Evolutionary conservation across 108 stramenopile genomes (phyloP).

Genomic region (Nannochloropsis salina): DNA sequence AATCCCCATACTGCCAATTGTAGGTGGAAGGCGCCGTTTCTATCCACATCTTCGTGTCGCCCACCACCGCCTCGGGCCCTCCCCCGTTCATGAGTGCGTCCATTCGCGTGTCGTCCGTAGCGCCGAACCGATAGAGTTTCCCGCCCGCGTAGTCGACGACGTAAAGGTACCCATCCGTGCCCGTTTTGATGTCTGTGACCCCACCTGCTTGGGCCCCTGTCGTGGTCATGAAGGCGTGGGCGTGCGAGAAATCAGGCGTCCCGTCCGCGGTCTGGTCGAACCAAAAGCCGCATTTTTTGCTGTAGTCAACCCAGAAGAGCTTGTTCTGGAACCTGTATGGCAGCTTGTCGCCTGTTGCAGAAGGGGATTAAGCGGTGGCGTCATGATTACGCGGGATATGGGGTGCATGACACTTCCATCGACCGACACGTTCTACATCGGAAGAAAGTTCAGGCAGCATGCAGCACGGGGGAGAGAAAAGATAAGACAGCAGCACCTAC

Average conservation of each 20-base stretch:
- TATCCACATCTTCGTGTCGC: neutral
- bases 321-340: neutral
- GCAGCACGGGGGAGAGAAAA: neutral
- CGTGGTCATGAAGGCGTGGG: neutral
- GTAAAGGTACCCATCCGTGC: neutral
- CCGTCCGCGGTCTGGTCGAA: neutral
- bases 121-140: neutral
- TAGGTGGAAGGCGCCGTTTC: neutral
- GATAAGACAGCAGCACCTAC: neutral
- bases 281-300: constrained; percentile 7
- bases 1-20: neutral
- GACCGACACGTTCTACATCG: too few species aligned
- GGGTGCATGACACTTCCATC: too few species aligned
- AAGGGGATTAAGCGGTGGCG: neutral
- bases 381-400: too few species aligned
- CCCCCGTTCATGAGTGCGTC: neutral
- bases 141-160: constrained; percentile 4
- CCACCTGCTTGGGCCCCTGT: neutral
- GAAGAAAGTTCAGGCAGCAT: neutral
- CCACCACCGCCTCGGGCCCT: neutral
- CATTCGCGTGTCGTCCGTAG: neutral
- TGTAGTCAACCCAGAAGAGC: neutral
- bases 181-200: neutral
- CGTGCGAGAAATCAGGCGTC: constrained; percentile 1
- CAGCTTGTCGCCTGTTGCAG: neutral